Conservation (phyloP, 2,329 filamentous ascomycete genomes). For the Aspergillaceae sp. region DNA sequence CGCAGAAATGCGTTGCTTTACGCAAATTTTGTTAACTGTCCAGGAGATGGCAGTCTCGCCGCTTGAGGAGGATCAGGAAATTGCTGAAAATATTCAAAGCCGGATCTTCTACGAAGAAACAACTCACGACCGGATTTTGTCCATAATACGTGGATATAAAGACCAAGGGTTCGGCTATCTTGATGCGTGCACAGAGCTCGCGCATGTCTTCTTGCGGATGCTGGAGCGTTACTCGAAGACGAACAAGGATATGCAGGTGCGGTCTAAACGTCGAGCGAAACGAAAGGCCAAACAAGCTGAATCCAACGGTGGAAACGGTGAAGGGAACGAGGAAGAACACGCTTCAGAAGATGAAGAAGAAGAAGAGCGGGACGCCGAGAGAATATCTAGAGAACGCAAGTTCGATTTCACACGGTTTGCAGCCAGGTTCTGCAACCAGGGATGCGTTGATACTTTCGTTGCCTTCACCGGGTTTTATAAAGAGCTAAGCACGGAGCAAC, state of each 20-base stretch:
- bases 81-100: constrained; percentile 92
- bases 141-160: constrained; percentile 77
- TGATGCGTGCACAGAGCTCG: constrained; percentile 81
- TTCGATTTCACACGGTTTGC: constrained; percentile 88
- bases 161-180: constrained; percentile 91
- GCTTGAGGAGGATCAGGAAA: constrained; percentile 90
- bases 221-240: constrained; percentile 90
- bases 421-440: constrained; percentile 71
- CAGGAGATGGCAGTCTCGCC: constrained; percentile 82
- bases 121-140: constrained; percentile 78
- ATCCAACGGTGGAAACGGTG: constrained; percentile 36
- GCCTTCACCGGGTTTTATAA: constrained; percentile 69
- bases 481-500: constrained; percentile 68
- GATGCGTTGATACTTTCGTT: constrained; percentile 81
- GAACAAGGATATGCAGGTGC: constrained; percentile 86
- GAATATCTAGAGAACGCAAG: constrained; percentile 69
- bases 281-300: constrained; percentile 55
- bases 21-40: constrained; percentile 83
- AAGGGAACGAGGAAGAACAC: constrained; percentile 47
- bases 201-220: constrained; percentile 85
- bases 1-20: constrained; percentile 87
- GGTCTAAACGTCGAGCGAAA: constrained; percentile 64
- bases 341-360: constrained; percentile 66
- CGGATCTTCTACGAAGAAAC: constrained; percentile 98
- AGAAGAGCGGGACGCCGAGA: constrained; percentile 62